Evolutionary conservation across 331 rosid genomes (phyloP).

Genomic region (Ulmus americana): DNA sequence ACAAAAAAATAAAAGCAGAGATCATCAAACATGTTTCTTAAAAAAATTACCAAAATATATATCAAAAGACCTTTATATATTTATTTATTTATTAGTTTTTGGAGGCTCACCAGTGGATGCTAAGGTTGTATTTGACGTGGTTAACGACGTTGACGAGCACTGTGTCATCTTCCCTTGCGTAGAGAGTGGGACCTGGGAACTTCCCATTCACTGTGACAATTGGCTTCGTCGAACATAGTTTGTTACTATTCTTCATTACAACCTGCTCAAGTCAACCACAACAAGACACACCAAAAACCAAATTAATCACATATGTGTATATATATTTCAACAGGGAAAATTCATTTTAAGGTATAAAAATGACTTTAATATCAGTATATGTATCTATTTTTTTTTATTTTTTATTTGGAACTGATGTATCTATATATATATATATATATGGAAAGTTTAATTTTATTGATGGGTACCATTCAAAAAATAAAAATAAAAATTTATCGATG

Average conservation of each 20-base stretch:
- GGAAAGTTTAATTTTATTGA: no score
- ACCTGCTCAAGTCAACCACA: conserved; percentile 46
- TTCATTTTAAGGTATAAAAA: no score
- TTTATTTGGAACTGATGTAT: no score
- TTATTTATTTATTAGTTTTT: background rate
- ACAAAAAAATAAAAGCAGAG: no score
- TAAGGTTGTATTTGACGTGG: conserved; percentile 52
- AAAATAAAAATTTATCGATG: no score
- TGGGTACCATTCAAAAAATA: no score
- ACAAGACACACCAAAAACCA: background rate
- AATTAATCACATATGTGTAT: background rate
- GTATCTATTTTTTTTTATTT: no score
- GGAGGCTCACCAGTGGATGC: conserved; percentile 64
- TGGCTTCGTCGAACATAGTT: conserved; percentile 62
- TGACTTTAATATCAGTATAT: no score
- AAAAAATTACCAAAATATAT: background rate
- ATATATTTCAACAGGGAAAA: no score
- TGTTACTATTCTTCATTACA: conserved; percentile 44
- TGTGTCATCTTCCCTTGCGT: conserved; percentile 82
- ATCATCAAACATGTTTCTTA: no score
- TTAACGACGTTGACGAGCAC: conserved; percentile 69
- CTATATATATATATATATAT: no score
- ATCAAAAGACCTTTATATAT: background rate
- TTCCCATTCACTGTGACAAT: conserved; percentile 74
- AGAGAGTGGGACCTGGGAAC: conserved; percentile 89